Evolutionary conservation across 164 flowering plant species (phyloP).

Genomic region (Euptelea pleiosperma): DNA sequence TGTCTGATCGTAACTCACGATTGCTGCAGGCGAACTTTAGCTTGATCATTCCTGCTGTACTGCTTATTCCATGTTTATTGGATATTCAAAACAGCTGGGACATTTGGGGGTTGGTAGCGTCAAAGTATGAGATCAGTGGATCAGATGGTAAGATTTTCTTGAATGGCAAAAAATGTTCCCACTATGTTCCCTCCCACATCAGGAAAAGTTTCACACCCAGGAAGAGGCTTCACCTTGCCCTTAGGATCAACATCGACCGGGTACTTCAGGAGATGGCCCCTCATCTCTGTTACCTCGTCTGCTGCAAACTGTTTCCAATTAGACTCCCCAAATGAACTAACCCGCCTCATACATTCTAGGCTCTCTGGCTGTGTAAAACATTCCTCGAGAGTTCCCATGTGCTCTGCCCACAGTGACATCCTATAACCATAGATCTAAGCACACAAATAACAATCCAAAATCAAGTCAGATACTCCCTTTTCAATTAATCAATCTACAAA

Average conservation of each 20-base stretch:
- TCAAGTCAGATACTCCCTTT: too few species aligned
- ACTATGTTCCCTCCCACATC: conserved; percentile 82
- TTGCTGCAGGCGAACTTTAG: too few species aligned
- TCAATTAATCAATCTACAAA: too few species aligned
- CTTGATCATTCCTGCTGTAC: too few species aligned
- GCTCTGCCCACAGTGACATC: conserved; percentile 99
- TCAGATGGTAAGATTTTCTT: conserved; percentile 89
- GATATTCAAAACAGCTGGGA: too few species aligned
- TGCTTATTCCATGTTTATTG: too few species aligned
- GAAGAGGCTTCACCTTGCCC: conserved; percentile 80
- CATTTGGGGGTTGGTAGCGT: too few species aligned
- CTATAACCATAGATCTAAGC: conserved; percentile 90
- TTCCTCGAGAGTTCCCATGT: conserved; percentile 61
- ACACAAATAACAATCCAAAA: conserved; percentile 7
- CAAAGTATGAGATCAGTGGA: too few species aligned
- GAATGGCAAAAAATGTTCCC: conserved; percentile 76
- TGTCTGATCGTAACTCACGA: too few species aligned
- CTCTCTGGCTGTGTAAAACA: conserved; percentile 68
- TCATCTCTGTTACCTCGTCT: conserved; percentile 68
- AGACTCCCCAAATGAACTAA: conserved; percentile 55
- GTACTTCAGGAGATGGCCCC: conserved; percentile 83
- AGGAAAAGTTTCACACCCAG: conserved; percentile 69
- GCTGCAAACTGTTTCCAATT: conserved; percentile 87
- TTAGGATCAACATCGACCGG: conserved; percentile 77
- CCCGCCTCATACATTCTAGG: conserved; percentile 69